phyloP scores from a whole-genome alignment of 176 grass and related monocot species.

The Thinopyrum elongatum region DNA sequence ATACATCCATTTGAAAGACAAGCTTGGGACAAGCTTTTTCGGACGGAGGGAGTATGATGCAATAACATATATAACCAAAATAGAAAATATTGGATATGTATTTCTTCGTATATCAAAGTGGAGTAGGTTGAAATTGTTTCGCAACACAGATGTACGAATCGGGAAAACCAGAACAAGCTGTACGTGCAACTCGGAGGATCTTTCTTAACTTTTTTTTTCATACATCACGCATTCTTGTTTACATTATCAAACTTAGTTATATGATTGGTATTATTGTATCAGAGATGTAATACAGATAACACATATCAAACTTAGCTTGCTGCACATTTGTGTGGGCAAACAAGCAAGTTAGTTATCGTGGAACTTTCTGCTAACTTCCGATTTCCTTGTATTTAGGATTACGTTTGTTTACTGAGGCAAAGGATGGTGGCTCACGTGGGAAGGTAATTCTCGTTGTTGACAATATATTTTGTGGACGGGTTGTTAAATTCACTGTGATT shows the following conservation, averaged over 20 bases:
- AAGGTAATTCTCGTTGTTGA: slow-evolving; percentile 50
- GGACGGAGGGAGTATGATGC: too few relatives aligned
- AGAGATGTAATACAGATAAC: too few relatives aligned
- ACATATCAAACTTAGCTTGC: background rate
- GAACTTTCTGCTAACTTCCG: slow-evolving; percentile 16
- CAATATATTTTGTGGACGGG: slow-evolving; percentile 2
- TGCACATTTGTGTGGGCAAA: background rate
- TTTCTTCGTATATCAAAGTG: background rate
- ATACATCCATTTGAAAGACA: too few relatives aligned
- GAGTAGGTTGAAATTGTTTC: slow-evolving; percentile 2
- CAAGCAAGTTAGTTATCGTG: background rate
- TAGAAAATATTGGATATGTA: background rate
- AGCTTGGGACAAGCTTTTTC: too few relatives aligned
- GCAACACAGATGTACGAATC: background rate
- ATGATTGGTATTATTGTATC: background rate
- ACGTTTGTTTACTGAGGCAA: slow-evolving; percentile 93
- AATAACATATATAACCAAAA: background rate
- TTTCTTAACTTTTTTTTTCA: background rate
- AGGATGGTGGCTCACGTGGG: slow-evolving; percentile 67
- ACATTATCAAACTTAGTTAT: background rate
- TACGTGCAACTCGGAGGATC: background rate
- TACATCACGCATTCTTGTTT: background rate
- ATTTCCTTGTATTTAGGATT: slow-evolving; percentile 56
- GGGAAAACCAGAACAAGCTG: background rate
- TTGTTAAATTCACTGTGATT: slow-evolving; percentile 25